These are phyloP conservation scores for Microcos paniculata DNA, from an alignment of 345 rosid genomes.

Conservation along the genomic window DNA sequence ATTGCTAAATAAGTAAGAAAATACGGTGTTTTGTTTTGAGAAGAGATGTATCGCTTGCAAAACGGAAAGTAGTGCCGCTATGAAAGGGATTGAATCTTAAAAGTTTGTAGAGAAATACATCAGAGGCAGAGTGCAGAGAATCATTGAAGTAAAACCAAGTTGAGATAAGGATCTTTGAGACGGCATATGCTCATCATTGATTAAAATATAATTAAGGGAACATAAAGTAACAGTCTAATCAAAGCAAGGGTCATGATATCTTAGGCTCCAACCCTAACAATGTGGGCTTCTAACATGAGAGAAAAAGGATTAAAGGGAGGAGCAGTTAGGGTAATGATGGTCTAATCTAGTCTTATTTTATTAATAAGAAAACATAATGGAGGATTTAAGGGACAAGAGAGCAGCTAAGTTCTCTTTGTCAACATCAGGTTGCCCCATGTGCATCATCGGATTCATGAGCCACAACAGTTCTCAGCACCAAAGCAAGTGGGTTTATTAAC, in stretches of 20 bases:
- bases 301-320: neutral
- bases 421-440: constrained; percentile 21
- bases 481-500: constrained; percentile 31
- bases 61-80: too few species aligned
- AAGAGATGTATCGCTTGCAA: too few species aligned
- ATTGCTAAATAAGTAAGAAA: too few species aligned
- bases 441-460: constrained; percentile 18
- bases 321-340: constrained; percentile 21
- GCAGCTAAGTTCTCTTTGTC: neutral
- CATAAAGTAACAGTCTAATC: neutral
- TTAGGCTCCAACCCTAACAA: constrained; percentile 1
- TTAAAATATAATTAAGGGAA: neutral
- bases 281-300: neutral
- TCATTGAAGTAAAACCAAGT: neutral
- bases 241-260: neutral
- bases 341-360: constrained; percentile 18
- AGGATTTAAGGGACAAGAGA: neutral
- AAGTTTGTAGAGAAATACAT: neutral
- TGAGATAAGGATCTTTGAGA: neutral
- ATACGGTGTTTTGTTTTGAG: too few species aligned
- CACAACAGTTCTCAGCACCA: constrained; percentile 23
- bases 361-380: constrained; percentile 1
- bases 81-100: neutral
- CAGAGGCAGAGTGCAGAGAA: neutral
- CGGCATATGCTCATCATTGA: constrained; percentile 17